phyloP scores from a whole-genome alignment of 257 asterid species.

The Solanum neorickii region DNA sequence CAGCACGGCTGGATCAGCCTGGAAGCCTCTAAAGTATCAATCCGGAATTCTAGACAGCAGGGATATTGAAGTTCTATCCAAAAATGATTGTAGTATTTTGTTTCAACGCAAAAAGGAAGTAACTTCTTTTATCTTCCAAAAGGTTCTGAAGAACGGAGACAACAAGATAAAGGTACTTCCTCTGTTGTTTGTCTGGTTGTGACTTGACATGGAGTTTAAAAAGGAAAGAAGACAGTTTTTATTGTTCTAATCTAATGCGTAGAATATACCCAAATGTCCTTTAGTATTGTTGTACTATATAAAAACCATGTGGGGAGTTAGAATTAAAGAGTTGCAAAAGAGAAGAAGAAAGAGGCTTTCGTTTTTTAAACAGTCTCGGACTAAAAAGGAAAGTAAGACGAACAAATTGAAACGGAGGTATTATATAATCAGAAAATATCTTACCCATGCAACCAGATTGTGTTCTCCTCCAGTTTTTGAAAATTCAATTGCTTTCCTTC shows the following conservation, averaged over 20 bases:
- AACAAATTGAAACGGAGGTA: neutral
- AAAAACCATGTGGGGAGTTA: neutral
- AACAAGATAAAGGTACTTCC: neutral
- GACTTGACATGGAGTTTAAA: neutral
- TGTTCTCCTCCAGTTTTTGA: slow-evolving; percentile 64
- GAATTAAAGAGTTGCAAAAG: neutral
- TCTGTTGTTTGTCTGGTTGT: neutral
- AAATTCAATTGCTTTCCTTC: slow-evolving; percentile 80
- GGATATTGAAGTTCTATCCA: neutral
- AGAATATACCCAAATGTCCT: neutral
- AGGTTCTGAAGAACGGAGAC: neutral
- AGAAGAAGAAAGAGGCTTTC: neutral
- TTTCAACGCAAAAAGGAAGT: neutral
- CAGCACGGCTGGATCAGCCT: neutral
- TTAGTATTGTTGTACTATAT: neutral
- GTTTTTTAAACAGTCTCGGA: neutral
- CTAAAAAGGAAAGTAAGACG: neutral
- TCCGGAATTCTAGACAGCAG: neutral
- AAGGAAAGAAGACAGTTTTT: neutral
- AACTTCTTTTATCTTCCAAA: neutral
- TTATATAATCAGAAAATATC: neutral
- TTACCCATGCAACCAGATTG: slow-evolving; percentile 84
- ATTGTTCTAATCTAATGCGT: neutral
- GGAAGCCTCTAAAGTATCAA: neutral
- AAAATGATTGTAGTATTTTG: neutral